Evolutionary conservation across 129 eudicot species (phyloP).

Genomic region (Flaveria trinervia): DNA sequence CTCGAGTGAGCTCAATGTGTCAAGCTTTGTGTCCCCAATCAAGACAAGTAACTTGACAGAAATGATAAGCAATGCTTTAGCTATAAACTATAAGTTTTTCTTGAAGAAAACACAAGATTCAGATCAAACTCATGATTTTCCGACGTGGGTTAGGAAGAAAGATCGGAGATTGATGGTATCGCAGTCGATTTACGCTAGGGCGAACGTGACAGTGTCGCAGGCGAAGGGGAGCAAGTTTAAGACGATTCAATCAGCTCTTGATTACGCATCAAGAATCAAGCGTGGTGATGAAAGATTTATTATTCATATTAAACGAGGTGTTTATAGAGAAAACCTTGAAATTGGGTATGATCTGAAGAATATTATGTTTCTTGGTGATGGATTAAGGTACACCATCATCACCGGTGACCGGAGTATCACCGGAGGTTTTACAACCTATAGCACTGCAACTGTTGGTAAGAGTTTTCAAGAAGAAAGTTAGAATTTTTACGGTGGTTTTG

Average conservation of each 20-base stretch:
- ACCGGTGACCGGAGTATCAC: constrained; percentile 50
- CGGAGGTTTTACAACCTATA: constrained; percentile 52
- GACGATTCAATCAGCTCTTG: constrained; percentile 51
- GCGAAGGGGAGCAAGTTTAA: constrained; percentile 42
- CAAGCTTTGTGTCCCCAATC: constrained; percentile 41
- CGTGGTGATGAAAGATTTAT: constrained; percentile 41
- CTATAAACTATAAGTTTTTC: constrained; percentile 44
- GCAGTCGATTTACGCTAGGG: constrained; percentile 27
- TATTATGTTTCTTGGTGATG: constrained; percentile 61
- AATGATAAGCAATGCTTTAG: constrained; percentile 49
- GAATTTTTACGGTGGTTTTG: not conserved
- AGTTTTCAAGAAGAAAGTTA: not conserved
- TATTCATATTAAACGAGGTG: constrained; percentile 43
- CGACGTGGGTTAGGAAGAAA: constrained; percentile 38
- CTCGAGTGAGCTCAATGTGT: constrained; percentile 51
- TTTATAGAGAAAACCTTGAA: constrained; percentile 46
- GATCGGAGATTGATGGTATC: constrained; percentile 47
- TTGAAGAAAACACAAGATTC: constrained; percentile 32
- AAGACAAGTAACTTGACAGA: constrained; percentile 52
- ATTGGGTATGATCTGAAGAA: constrained; percentile 41
- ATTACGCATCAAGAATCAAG: constrained; percentile 43
- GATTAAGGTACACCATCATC: constrained; percentile 40
- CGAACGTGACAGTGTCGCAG: constrained; percentile 50
- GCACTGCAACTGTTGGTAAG: constrained; percentile 58
- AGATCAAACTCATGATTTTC: constrained; percentile 29